phyloP scores from a whole-genome alignment of 208 protist species.

The Herpetomonas tarakana region DNA sequence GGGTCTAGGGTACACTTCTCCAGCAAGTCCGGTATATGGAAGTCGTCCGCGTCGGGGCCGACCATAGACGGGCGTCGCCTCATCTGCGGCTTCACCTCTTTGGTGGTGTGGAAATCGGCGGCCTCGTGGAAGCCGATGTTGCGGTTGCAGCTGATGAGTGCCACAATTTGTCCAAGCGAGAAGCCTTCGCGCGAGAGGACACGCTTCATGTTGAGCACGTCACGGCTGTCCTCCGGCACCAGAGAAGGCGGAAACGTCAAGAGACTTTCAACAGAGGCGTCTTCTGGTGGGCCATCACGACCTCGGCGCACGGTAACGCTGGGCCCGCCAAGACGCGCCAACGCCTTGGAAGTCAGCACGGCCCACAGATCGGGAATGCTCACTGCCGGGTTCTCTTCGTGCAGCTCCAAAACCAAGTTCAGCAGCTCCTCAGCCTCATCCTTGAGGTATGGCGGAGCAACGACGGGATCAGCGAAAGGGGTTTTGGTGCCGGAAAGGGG shows the following conservation, averaged over 20 bases:
- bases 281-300: conserved; percentile 36
- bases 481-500: conserved; percentile 60
- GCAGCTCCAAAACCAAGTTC: conserved; percentile 55
- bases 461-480: conserved; percentile 81
- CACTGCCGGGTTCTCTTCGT: conserved; percentile 58
- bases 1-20: conserved; percentile 81
- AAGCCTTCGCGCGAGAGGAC: conserved; percentile 61
- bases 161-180: conserved; percentile 74
- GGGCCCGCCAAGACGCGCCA: conserved; percentile 74
- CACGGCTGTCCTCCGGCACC: conserved; percentile 47
- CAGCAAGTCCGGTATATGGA: conserved; percentile 42
- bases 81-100: conserved; percentile 69
- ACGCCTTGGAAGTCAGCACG: conserved; percentile 63
- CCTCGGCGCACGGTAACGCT: conserved; percentile 51
- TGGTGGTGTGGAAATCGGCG: conserved; percentile 68
- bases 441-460: conserved; percentile 51
- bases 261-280: conserved; percentile 16
- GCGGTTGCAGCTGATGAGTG: conserved; percentile 59
- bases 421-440: conserved; percentile 71
- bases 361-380: conserved; percentile 85
- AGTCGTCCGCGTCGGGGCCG: conserved; percentile 40
- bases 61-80: conserved; percentile 18
- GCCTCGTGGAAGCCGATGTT: conserved; percentile 75
- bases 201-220: conserved; percentile 78
- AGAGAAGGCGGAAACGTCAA: conserved; percentile 39